Evolutionary conservation across 345 rosid genomes (phyloP), one percentile per base, ranked within the genome.

Genomic region (Eucalyptus erythrocorys): DNA sequence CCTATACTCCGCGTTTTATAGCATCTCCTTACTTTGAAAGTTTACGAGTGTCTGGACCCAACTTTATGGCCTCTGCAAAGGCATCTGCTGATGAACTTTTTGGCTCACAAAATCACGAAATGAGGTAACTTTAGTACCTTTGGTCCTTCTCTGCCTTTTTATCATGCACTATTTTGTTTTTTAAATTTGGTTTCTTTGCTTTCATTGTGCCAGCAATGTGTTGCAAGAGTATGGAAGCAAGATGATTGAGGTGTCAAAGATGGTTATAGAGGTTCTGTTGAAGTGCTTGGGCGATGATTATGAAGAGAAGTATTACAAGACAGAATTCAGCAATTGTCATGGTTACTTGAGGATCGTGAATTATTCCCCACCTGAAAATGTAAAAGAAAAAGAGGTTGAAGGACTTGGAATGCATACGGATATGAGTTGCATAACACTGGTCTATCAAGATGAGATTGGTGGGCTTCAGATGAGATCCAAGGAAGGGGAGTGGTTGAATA

Each of bases 11-110:
- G 51, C 94, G 57, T 68, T 92, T 94, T 90, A 95, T 96, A 48
- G 99, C 98, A 50, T 96, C 96, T 59, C 98, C 98, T 47, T 96
- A 93, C 88, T 96, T 95, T 76, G 97, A 95, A 88, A 94, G 99
- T 91, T 89, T 96, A 14, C 86, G 90, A 84, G 95, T 96, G 24
- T 90, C 93, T 51, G 96, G 98, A 86, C 96, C 98, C 2, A 94
- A 95, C 89, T 96, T 95, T 93, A 90, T 91, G 86, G 57, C 89
- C 48, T 95, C 95, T 37, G 93, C 95, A 2, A 93, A 92, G 95
- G 92, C 89, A 47, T 95, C 94, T 84, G 91, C 93, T 40, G 93
- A 90, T 91, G 92, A 91, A 87, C 92, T 96, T 86, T 92, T 93
- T 76, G 87, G 89, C 59, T 91, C 92, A 48, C 90, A 88, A 71